Percentiles rank a stretch among this genome's conserved stretches.
Conservation (phyloP, 192 early-diverging fungal genomes). For the Backusella luteola region DNA sequence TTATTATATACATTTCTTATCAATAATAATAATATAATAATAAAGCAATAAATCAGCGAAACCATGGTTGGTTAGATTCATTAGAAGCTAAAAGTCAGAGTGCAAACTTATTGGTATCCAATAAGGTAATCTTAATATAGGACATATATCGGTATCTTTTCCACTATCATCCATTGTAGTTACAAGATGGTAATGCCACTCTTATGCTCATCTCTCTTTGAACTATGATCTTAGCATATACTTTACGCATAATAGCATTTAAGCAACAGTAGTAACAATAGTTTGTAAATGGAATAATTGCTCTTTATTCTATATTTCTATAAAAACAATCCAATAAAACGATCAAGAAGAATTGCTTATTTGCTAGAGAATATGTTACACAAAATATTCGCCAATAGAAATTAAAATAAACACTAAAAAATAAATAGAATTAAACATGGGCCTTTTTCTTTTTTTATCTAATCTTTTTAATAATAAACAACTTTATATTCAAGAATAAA, state of each 20-base stretch:
- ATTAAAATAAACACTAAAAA: background rate
- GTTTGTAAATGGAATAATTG: background rate
- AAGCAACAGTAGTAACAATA: background rate
- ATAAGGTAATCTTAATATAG: background rate
- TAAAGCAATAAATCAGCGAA: background rate
- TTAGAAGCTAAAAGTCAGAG: conserved; percentile 8
- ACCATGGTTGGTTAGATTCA: conserved; percentile 1
- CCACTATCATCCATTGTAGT: too few relatives aligned
- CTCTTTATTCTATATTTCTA: background rate
- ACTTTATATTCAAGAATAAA: background rate
- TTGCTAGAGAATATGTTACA: background rate
- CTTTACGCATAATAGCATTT: background rate
- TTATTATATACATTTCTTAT: background rate
- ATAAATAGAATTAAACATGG: background rate
- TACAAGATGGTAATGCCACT: too few relatives aligned
- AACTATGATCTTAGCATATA: background rate
- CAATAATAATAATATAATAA: background rate
- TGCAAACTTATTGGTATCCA: background rate
- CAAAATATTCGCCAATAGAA: conserved; percentile 1
- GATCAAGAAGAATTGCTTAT: background rate
- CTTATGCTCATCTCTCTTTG: background rate
- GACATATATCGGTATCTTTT: background rate
- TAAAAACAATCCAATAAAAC: conserved; percentile 1
- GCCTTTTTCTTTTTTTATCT: background rate
- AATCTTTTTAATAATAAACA: background rate